Conservation (phyloP, 2,329 filamentous ascomycete species). For the Venturiaceae sp. region DNA sequence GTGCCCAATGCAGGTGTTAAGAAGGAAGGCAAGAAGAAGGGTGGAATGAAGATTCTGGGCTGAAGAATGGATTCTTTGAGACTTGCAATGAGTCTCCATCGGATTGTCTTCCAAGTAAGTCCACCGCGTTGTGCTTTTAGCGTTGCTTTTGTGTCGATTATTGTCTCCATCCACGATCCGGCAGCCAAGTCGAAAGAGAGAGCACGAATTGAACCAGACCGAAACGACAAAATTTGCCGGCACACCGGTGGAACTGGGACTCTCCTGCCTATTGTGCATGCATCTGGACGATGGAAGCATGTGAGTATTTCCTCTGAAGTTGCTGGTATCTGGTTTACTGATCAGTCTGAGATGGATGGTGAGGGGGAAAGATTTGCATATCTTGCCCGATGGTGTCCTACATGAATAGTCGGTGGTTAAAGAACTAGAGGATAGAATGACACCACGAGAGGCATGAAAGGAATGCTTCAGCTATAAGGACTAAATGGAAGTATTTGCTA, state of each 20-base stretch:
- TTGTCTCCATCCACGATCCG: not conserved
- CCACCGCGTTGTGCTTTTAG: not conserved
- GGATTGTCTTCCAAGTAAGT: not conserved
- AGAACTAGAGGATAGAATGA: not conserved
- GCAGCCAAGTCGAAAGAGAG: not conserved
- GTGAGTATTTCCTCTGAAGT: not conserved
- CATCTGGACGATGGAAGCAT: not conserved
- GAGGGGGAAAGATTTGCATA: not conserved
- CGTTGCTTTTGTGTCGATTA: not conserved
- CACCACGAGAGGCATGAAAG: not conserved
- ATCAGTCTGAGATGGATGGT: not conserved
- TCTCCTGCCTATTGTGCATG: too few species aligned
- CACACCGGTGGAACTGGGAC: too few species aligned
- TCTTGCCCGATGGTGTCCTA: too few species aligned
- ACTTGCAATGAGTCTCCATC: not conserved
- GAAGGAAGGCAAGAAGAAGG: constrained; percentile 29
- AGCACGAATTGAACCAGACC: too few species aligned
- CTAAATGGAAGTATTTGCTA: not conserved
- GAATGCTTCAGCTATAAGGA: too few species aligned
- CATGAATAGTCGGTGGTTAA: too few species aligned
- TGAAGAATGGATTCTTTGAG: constrained; percentile 12
- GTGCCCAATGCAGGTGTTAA: constrained; percentile 27
- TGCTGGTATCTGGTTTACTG: not conserved
- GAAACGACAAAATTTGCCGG: too few species aligned
- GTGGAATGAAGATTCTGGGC: constrained; percentile 25